Evolutionary conservation across 2,329 filamentous ascomycete genomes (phyloP).

Genomic region (Corynespora cassiicola): DNA sequence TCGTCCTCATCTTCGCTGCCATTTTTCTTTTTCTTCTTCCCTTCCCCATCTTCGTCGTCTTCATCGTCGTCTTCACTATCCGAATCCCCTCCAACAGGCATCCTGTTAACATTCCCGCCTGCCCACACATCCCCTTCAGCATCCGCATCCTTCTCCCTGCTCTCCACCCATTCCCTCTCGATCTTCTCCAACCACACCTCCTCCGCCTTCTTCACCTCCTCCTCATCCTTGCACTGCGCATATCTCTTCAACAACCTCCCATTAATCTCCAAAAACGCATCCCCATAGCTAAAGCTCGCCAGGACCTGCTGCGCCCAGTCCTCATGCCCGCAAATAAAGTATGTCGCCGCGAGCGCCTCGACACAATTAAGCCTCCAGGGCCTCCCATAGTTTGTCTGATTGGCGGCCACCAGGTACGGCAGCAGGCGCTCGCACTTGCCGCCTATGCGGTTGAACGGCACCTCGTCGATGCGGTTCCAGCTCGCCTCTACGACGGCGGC

Average conservation of each 20-base stretch:
- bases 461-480: slow-evolving; percentile 90
- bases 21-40: slow-evolving; percentile 53
- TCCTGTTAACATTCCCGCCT: slow-evolving; percentile 85
- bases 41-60: slow-evolving; percentile 44
- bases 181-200: slow-evolving; percentile 88
- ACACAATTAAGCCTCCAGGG: slow-evolving; percentile 96
- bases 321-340: slow-evolving; percentile 86
- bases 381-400: slow-evolving; percentile 95
- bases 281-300: slow-evolving; percentile 85
- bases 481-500: slow-evolving; percentile 97
- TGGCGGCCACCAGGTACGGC: slow-evolving; percentile 95
- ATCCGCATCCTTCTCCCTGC: slow-evolving; percentile 67
- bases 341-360: slow-evolving; percentile 90
- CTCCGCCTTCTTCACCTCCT: slow-evolving; percentile 82
- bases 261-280: slow-evolving; percentile 91
- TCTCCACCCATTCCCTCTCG: slow-evolving; percentile 87
- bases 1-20: slow-evolving; percentile 52
- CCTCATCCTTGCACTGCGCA: slow-evolving; percentile 81
- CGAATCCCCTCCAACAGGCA: slow-evolving; percentile 50
- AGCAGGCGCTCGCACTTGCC: slow-evolving; percentile 85
- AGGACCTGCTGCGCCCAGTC: slow-evolving; percentile 91
- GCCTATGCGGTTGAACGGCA: slow-evolving; percentile 89
- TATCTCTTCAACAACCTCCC: slow-evolving; percentile 81
- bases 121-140: slow-evolving; percentile 79
- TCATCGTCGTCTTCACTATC: slow-evolving; percentile 58